Evolutionary conservation across 352 stramenopile genomes (phyloP).

Genomic region (Pythium dissotocum): DNA sequence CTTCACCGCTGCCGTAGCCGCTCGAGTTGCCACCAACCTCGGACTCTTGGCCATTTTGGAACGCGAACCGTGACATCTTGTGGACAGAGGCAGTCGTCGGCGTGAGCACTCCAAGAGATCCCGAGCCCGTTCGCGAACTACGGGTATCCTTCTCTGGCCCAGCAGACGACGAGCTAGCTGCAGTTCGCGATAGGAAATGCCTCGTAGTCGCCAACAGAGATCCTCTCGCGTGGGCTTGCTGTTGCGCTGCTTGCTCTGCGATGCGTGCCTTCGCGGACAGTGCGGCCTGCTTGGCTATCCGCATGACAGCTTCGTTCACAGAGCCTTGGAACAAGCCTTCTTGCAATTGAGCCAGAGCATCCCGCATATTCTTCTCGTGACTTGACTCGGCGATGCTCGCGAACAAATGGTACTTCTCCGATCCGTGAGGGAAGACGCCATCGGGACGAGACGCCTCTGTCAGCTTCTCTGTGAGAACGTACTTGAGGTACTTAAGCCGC

Average conservation of each 20-base stretch:
- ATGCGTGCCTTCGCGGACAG: slow-evolving; percentile 82
- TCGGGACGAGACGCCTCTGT: slow-evolving; percentile 69
- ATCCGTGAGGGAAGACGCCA: slow-evolving; percentile 69
- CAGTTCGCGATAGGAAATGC: slow-evolving; percentile 56
- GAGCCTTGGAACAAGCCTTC: slow-evolving; percentile 70
- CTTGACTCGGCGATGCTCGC: slow-evolving; percentile 45
- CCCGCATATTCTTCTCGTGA: slow-evolving; percentile 58
- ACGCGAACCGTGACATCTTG: slow-evolving; percentile 43
- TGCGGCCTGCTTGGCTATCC: slow-evolving; percentile 76
- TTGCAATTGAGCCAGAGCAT: slow-evolving; percentile 54
- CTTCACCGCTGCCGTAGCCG: slow-evolving; percentile 38
- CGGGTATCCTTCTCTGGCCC: slow-evolving; percentile 14
- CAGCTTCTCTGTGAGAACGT: slow-evolving; percentile 73
- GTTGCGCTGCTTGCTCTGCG: slow-evolving; percentile 72
- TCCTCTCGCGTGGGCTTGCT: slow-evolving; percentile 58
- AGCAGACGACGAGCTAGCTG: not conserved
- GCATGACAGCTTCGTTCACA: slow-evolving; percentile 81
- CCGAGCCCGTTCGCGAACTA: slow-evolving; percentile 18
- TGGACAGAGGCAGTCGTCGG: slow-evolving; percentile 61
- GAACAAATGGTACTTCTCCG: slow-evolving; percentile 58
- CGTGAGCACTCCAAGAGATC: slow-evolving; percentile 43
- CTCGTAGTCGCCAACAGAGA: slow-evolving; percentile 77
- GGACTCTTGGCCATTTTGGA: slow-evolving; percentile 37
- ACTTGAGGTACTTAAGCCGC: slow-evolving; percentile 67
- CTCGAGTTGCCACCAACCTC: slow-evolving; percentile 27